A percentile compares a stretch with the other conserved stretches of the same genome.
These are phyloP conservation scores for Beverwykella pulmonaria DNA, from an alignment of 495 filamentous ascomycete species.

Conservation along the genomic window DNA sequence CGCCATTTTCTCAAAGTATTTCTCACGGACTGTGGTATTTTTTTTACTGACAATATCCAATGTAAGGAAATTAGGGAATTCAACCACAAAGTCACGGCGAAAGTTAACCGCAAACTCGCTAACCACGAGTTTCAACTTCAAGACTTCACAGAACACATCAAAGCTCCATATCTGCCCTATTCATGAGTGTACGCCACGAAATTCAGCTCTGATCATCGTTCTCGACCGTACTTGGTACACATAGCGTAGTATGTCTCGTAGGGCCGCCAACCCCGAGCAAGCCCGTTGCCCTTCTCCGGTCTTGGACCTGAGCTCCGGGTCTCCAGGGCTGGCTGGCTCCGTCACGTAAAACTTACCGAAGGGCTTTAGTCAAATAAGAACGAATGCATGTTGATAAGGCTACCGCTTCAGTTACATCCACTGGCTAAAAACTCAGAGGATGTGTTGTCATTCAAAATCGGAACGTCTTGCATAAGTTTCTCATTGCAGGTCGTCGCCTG, in stretches of 20 bases:
- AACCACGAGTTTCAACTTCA: neutral
- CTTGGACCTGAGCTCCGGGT: neutral
- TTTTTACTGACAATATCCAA: no score
- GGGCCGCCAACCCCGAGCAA: neutral
- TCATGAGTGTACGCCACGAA: neutral
- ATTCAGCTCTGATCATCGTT: neutral
- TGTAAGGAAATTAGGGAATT: no score
- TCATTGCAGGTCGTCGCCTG: neutral
- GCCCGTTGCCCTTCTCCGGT: neutral
- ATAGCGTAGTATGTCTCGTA: neutral
- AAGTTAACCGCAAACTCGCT: neutral
- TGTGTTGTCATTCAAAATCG: slow-evolving; percentile 32
- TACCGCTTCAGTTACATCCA: slow-evolving; percentile 8
- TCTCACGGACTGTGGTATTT: neutral
- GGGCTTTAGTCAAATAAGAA: slow-evolving; percentile 30
- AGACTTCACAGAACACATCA: neutral
- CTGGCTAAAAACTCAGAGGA: slow-evolving; percentile 1
- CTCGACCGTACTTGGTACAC: no score
- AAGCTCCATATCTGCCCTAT: neutral
- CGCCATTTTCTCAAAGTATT: neutral
- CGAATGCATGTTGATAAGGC: slow-evolving; percentile 34
- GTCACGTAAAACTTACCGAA: slow-evolving; percentile 37
- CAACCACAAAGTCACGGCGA: no score
- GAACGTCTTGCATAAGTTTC: slow-evolving; percentile 20
- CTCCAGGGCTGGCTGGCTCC: neutral